Base-by-base conservation (phyloP, 371 early-diverging fungal genomes). In the Thermomucor indicae-seudaticae region DNA sequence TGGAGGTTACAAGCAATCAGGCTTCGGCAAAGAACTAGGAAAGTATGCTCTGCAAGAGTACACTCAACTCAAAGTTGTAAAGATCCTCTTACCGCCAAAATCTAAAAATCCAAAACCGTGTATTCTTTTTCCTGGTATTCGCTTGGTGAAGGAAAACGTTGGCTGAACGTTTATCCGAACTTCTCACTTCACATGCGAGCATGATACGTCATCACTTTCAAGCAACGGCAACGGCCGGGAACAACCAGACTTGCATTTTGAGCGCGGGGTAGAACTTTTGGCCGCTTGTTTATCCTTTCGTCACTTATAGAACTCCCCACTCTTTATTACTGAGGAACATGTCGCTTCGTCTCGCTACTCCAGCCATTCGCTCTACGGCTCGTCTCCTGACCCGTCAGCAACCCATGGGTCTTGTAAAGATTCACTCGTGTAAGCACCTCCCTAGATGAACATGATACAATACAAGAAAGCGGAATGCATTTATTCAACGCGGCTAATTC, bases 1-100 rank as follows among this genome's bases (percentile, higher is more conserved):
- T 64, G 96, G 95, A 53, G 95, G 95, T 1, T 54, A 54, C 12
- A 54, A 54, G 54, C 54, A 54, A 27, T 42, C 85, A 35, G 96
- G 96, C 17, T 80, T 88, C 50, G 91, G 91, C 49, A 83, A 86
- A 41, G 91, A 91, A 52, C 73, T 87, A 7, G 91, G 91, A 31
- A 75, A 81, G 40, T 83, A 86, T 60, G 79, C 87, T 17, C 60
- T 91, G 44, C 70, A 78, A 45, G 86, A 88, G 55, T 91, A 83
- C 60, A 72, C 79, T 34, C 78, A 78, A 17, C 64, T 84, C 50
- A 89, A 89, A 69, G 72, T 83, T 14, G 85, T 89, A 37, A 77
- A 74, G 37, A 69, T 80, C 42, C 65, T 66, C 11, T 71, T 20
- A 19, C 17, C 35, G 37, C 40, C 17, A 17, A 39, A 27, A 20